phyloP scores from a whole-genome alignment of 2,329 filamentous ascomycete species.

The Trichophaea hybrida region DNA sequence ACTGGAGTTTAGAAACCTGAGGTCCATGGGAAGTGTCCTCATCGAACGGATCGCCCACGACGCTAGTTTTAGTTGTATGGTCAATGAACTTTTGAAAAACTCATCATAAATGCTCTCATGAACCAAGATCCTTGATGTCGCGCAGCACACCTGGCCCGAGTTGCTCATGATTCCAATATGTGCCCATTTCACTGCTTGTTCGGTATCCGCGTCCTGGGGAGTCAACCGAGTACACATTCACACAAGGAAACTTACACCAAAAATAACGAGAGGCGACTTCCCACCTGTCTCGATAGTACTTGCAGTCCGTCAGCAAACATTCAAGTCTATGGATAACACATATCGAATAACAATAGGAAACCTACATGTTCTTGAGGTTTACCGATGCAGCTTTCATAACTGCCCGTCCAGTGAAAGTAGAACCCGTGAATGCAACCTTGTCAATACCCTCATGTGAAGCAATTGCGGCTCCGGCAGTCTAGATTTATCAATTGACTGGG shows the following conservation, averaged over 20 bases:
- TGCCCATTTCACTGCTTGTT: constrained; percentile 55
- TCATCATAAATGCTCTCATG: constrained; percentile 47
- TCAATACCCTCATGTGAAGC: constrained; percentile 54
- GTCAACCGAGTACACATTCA: constrained; percentile 29
- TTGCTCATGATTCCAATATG: constrained; percentile 44
- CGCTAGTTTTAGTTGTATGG: constrained; percentile 40
- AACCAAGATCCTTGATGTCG: constrained; percentile 50
- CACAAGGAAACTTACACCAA: constrained; percentile 28
- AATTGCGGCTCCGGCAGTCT: constrained; percentile 51
- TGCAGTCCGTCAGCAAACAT: not conserved
- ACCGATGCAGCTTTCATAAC: constrained; percentile 64
- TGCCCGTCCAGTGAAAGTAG: constrained; percentile 40
- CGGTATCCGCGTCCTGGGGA: constrained; percentile 51
- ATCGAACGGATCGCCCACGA: constrained; percentile 56
- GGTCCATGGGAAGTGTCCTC: constrained; percentile 60
- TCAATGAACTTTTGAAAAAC: constrained; percentile 50
- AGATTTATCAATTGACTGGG: constrained; percentile 17
- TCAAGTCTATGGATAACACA: not conserved
- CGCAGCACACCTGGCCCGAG: constrained; percentile 51
- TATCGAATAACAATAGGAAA: not conserved
- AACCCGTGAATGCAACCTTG: constrained; percentile 68
- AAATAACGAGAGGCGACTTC: constrained; percentile 42
- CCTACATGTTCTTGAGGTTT: constrained; percentile 47
- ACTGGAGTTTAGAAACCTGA: constrained; percentile 56
- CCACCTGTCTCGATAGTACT: constrained; percentile 46